Base-by-base conservation (phyloP, 768 basidiomycete genomes). In the Pilatotrama ljubarskyi region DNA sequence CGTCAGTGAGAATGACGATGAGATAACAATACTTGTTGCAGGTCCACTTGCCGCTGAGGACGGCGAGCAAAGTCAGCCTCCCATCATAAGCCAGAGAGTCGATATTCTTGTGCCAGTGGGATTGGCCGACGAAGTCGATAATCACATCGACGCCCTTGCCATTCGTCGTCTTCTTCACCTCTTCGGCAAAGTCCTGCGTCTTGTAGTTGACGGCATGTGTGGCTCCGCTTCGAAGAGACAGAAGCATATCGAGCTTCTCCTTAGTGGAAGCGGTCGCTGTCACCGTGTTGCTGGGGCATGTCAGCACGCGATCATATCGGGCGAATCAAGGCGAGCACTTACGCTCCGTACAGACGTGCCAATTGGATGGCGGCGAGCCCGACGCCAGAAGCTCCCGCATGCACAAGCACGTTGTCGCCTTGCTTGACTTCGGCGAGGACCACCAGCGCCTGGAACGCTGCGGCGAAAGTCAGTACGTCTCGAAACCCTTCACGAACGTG, bases 301-400 rank as follows among this genome's bases (percentile, higher is more conserved):
- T n/a, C n/a, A n/a, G n/a, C n/a, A n/a, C n/a, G n/a, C n/a, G n/a
- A n/a, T n/a, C n/a, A n/a, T n/a, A n/a, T n/a, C n/a, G n/a, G n/a
- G n/a, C n/a, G n/a, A n/a, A n/a, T n/a, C n/a, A n/a, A n/a, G n/a
- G n/a, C n/a, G n/a, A n/a, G n/a, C 29, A 80, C 89, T 77, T 68
- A 92, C 90, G 90, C 90, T 58, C 84, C 84, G 61, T 80, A 83
- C 44, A 81, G 69, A 24, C 91, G 84, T 18, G 94, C 92, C 18
- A 97, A 75, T 73, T 98, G 95, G 49, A 90, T 91, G 14, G 92
- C 91, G 2, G 94, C 88, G 15, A 95, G 72, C 1, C 94, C 94
- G 4, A 97, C 93, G 26, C 95, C 93, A 13, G 91, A 93, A 3
- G 93, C 93, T 7, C 88, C 95, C 18, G 94, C 93, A 69, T 98